Percentiles rank a stretch among this genome's conserved stretches.
Conservation (phyloP, 495 filamentous ascomycete genomes). For the Talaromyces trachyspermus region DNA sequence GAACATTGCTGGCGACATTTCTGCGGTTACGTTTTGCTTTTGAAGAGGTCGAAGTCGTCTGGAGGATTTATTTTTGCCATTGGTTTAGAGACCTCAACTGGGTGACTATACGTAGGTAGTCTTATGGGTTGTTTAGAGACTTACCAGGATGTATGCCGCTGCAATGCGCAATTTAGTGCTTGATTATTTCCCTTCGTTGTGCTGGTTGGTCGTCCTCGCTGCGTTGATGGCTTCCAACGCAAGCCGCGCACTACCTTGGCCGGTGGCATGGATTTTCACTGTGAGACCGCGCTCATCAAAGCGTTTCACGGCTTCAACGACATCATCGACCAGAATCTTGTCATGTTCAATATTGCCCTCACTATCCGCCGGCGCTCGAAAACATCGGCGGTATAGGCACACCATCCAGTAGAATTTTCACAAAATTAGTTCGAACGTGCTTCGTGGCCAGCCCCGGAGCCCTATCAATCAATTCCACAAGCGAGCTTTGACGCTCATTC, state of each 20-base stretch:
- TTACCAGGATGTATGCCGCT: slow-evolving; percentile 6
- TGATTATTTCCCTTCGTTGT: neutral
- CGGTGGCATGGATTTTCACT: slow-evolving; percentile 1
- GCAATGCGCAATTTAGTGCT: slow-evolving; percentile 6
- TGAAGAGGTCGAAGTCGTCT: slow-evolving; percentile 4
- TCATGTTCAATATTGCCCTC: neutral
- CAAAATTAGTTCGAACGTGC: slow-evolving; percentile 5
- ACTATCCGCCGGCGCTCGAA: neutral
- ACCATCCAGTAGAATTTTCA: slow-evolving; percentile 1
- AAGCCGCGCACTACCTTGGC: neutral
- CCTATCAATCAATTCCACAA: neutral
- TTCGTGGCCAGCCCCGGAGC: neutral
- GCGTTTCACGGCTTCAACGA: neutral
- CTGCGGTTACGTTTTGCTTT: neutral
- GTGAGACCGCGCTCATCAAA: slow-evolving; percentile 1
- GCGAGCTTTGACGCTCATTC: neutral
- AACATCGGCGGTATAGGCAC: slow-evolving; percentile 2
- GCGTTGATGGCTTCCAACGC: neutral
- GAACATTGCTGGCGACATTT: slow-evolving; percentile 5
- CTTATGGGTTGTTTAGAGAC: no score
- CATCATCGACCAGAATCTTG: slow-evolving; percentile 3
- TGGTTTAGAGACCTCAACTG: neutral
- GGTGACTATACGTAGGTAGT: no score
- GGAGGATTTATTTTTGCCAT: neutral
- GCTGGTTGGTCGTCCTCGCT: neutral